Conservation (phyloP, 306 rosid genomes). For the Castanea sativa region DNA sequence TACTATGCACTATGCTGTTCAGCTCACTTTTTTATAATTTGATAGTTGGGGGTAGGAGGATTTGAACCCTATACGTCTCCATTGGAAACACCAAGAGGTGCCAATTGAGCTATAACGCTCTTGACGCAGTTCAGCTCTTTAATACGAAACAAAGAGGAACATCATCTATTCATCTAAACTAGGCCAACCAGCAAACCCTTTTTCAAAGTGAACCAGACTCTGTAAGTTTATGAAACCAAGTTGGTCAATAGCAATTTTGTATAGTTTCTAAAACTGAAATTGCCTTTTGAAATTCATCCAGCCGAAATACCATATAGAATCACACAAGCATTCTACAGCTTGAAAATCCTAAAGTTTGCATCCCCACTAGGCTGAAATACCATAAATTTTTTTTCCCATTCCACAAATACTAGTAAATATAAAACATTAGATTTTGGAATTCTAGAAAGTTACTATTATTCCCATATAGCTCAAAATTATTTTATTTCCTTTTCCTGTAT, state of each 20-base stretch:
- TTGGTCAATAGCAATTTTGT: background rate
- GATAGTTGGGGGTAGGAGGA: too few species aligned
- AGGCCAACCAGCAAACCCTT: background rate
- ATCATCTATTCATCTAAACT: too few species aligned
- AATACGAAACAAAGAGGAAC: background rate
- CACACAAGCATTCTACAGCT: background rate
- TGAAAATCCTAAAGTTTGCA: background rate
- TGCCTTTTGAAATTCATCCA: background rate
- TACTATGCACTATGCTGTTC: background rate
- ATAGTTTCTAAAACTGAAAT: background rate
- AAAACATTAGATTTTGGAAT: too few species aligned
- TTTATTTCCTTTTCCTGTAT: background rate
- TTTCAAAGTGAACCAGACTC: background rate
- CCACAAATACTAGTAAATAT: background rate
- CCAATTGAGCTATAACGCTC: too few species aligned
- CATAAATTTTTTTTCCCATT: background rate
- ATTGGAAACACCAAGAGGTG: too few species aligned
- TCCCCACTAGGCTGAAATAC: background rate
- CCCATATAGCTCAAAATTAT: background rate
- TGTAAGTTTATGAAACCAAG: background rate
- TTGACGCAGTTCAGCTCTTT: too few species aligned
- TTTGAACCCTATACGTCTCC: too few species aligned
- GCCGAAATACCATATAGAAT: background rate
- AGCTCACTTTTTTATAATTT: background rate
- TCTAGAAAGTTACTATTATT: too few species aligned